Conservation (phyloP, 257 asterid species). For the Sherardia arvensis region DNA sequence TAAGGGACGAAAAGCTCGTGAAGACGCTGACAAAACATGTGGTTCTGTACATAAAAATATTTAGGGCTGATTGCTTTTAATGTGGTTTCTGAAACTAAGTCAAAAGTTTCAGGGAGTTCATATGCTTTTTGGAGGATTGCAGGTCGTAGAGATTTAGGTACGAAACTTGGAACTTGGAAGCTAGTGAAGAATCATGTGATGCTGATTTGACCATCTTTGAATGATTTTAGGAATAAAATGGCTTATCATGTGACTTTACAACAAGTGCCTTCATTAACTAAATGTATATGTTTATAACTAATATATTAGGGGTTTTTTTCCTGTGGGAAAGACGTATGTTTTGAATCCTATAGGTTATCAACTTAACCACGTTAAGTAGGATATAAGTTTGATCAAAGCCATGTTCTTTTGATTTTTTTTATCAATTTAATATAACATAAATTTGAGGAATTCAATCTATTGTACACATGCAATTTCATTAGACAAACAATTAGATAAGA, state of each 20-base stretch:
- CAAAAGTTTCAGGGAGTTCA: slow-evolving; percentile 9
- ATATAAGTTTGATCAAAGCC: too few relatives aligned
- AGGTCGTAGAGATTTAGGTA: background rate
- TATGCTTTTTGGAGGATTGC: background rate
- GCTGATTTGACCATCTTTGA: slow-evolving; percentile 20
- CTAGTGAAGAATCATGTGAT: slow-evolving; percentile 21
- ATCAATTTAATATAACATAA: too few relatives aligned
- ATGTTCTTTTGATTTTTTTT: too few relatives aligned
- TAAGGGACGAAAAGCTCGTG: slow-evolving; percentile 19
- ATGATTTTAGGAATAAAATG: slow-evolving; percentile 16
- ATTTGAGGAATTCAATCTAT: too few relatives aligned
- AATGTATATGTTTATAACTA: background rate
- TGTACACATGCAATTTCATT: too few relatives aligned
- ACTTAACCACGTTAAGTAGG: too few relatives aligned
- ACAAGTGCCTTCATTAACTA: slow-evolving; percentile 2
- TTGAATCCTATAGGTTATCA: too few relatives aligned
- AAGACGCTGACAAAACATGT: slow-evolving; percentile 32
- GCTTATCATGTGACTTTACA: slow-evolving; percentile 20
- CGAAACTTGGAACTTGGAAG: background rate
- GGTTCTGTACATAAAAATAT: slow-evolving; percentile 14
- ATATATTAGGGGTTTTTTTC: too few relatives aligned
- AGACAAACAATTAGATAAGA: too few relatives aligned
- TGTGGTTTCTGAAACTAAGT: slow-evolving; percentile 20
- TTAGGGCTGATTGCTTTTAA: slow-evolving; percentile 5
- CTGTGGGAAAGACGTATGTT: too few relatives aligned